Conservation (phyloP, 2,329 filamentous ascomycete genomes). For the Colletotrichum tofieldiae region DNA sequence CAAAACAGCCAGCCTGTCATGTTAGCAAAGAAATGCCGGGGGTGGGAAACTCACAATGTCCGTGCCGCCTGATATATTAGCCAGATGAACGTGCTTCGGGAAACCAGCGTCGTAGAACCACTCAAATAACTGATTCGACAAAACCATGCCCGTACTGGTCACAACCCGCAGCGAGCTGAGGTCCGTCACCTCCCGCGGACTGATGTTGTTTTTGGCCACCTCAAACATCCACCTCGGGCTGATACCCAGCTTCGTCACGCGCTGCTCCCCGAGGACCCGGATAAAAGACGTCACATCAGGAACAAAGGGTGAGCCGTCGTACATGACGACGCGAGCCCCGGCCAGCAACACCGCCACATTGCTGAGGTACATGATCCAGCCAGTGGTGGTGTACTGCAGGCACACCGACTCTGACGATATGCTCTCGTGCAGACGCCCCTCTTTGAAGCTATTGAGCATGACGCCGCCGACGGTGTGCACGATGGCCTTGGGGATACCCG, state of each 20-base stretch:
- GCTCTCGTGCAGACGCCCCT: constrained; percentile 68
- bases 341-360: constrained; percentile 71
- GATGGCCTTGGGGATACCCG: constrained; percentile 88
- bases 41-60: constrained; percentile 71
- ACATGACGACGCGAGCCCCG: constrained; percentile 78
- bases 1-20: constrained; percentile 71
- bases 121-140: constrained; percentile 82
- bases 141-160: constrained; percentile 85
- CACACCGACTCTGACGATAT: constrained; percentile 57
- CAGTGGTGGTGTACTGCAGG: constrained; percentile 76
- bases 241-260: constrained; percentile 81
- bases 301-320: constrained; percentile 86
- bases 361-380: constrained; percentile 91
- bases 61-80: constrained; percentile 84
- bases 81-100: constrained; percentile 75
- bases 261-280: constrained; percentile 73
- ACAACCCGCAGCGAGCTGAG: constrained; percentile 74
- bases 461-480: constrained; percentile 82
- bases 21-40: neutral
- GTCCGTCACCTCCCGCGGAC: constrained; percentile 74
- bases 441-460: constrained; percentile 71
- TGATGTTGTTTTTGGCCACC: constrained; percentile 74
- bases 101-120: constrained; percentile 85
- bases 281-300: constrained; percentile 78
- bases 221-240: constrained; percentile 85